Base-by-base conservation (phyloP, 805 yeast species). In the Teunomyces funiuensis region DNA sequence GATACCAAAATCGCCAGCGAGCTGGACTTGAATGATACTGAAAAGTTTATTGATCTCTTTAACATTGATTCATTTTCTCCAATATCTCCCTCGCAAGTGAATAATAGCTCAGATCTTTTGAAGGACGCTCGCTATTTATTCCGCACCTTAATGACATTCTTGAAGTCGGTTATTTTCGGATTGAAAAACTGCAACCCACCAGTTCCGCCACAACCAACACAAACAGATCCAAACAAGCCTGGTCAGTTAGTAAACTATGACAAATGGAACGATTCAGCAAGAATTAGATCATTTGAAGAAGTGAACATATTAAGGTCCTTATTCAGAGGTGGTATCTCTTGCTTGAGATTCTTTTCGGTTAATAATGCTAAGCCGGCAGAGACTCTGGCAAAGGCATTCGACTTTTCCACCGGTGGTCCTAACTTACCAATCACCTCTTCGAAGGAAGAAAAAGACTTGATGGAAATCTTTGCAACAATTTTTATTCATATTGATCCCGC, bases 401-500 rank as follows among this genome's bases (percentile, higher is more conserved):
- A 66, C 49, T 82, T 82, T 57, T 86, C 85, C 44, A 76, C 85
- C 1, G 79, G 85, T 11, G 91, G 89, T 6, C 91, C 95, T 4
- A 84, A 84, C 43, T 64, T 87, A 28, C 96, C 96, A 3, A 85
- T 88, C 9, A 80, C 90, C 1, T 86, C 95, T 0, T 82, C 95
- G 1, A 89, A 88, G 52, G 98, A 91, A 55, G 97, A 90, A 44
- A 88, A 90, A 52, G 99, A 93, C 53, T 69, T 90, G 43, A 89
- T 93, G 96, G 99, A 95, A 57, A 83, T 89, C 3, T 80, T 93
- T 58, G 97, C 97, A 0, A 85, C 96, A 1, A 87, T 93, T 53
- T 93, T 88, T 63, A 87, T 89, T 51, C 96, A 88, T 57, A 78
- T 95, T 41, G 99, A 95, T 57, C 90, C 96, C 15, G 89, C 98